phyloP scores from a whole-genome alignment of 495 filamentous ascomycete species.

The Aspergillus taichungensis region DNA sequence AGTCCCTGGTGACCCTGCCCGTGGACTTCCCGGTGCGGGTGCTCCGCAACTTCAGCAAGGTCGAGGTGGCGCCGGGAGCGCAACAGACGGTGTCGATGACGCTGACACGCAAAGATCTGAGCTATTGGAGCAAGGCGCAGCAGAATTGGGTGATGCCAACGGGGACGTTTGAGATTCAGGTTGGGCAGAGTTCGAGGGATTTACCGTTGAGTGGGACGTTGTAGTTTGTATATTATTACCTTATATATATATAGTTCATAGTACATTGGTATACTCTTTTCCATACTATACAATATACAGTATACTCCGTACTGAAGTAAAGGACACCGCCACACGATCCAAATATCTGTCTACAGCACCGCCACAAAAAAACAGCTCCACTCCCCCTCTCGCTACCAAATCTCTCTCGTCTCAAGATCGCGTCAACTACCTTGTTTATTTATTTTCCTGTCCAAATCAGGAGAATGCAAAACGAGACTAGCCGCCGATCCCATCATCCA shows the following conservation, averaged over 20 bases:
- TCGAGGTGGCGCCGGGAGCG: constrained; percentile 50
- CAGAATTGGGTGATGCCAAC: constrained; percentile 82
- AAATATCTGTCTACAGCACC: no score
- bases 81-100: constrained; percentile 53
- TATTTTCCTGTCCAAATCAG: no score
- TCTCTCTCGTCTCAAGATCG: no score
- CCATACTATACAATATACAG: no score
- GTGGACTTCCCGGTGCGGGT: constrained; percentile 68
- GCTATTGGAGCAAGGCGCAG: constrained; percentile 69
- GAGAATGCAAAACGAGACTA: no score
- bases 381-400: no score
- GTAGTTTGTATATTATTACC: constrained; percentile 11
- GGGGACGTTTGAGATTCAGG: constrained; percentile 46
- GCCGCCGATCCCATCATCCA: no score
- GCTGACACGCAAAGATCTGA: constrained; percentile 69
- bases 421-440: no score
- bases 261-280: no score
- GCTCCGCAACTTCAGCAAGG: constrained; percentile 75
- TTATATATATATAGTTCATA: not conserved
- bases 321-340: no score
- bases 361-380: no score
- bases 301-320: no score
- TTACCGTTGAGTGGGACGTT: constrained; percentile 32
- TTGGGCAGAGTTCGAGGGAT: constrained; percentile 57
- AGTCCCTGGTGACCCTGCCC: constrained; percentile 25